Conservation (phyloP, 2,329 filamentous ascomycete species). For the Orbilia quercus region DNA sequence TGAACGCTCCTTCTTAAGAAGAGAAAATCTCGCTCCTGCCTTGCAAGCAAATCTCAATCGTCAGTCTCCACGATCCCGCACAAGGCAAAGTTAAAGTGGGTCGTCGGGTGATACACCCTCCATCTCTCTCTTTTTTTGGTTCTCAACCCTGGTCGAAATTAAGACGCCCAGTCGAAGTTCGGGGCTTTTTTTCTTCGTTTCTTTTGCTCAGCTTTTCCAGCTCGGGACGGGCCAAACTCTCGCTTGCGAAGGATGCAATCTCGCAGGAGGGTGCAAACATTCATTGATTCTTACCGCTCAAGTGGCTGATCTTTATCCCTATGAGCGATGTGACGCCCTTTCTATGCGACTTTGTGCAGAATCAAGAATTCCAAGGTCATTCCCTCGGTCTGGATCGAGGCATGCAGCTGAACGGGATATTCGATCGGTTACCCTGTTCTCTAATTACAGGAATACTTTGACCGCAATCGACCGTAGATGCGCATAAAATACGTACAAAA, state of each 20-base stretch:
- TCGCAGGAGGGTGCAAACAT: constrained; percentile 10
- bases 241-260: background rate
- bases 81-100: constrained; percentile 49
- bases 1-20: constrained; percentile 28
- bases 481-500: no score
- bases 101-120: constrained; percentile 46
- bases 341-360: constrained; percentile 15
- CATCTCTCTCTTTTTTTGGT: constrained; percentile 9
- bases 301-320: constrained; percentile 41
- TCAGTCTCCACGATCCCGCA: constrained; percentile 35
- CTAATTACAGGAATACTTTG: no score
- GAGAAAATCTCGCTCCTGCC: constrained; percentile 49
- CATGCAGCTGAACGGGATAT: constrained; percentile 19
- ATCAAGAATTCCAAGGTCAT: constrained; percentile 27
- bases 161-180: constrained; percentile 55
- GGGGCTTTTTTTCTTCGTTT: constrained; percentile 30
- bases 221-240: constrained; percentile 29
- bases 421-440: constrained; percentile 13
- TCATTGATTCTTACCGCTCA: constrained; percentile 28
- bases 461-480: no score
- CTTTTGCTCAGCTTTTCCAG: constrained; percentile 34
- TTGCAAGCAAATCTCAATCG: constrained; percentile 48
- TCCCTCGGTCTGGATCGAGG: constrained; percentile 21
- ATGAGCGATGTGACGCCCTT: constrained; percentile 9
- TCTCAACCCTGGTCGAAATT: constrained; percentile 36